Base-by-base conservation (phyloP, 2,329 filamentous ascomycete species). In the Pseudogymnoascus pannorum region DNA sequence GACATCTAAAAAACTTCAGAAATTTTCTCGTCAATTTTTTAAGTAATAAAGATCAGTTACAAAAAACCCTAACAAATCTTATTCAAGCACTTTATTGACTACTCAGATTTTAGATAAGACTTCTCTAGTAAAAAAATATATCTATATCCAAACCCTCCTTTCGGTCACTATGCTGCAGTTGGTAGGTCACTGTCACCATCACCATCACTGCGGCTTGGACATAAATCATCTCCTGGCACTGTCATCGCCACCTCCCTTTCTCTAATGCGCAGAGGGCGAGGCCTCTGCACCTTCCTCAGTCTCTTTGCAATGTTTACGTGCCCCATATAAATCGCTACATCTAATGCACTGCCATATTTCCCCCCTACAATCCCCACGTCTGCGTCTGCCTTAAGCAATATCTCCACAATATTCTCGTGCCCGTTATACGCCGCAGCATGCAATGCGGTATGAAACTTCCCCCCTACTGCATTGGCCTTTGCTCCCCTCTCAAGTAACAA, bases 401-500 rank as follows among this genome's bases (percentile, higher is more conserved):
- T 48, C 14, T 48, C 22, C 22, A 48, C 42, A 48, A 48, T 48
- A 48, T 48, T 11, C 14, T 29, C 42, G 2, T 48, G 4, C 22
- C 58, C 58, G 9, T 16, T 2, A 14, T 7, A 5, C 7, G 33
- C 35, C 24, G 58, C 58, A 51, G 6, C 58, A 26, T 59, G 35
- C 16, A 59, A 59, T 22, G 58, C 35, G 14, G 35, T 59, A 40
- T 42, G 14, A 51, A n/a, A 59, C 14, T 16, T 3, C 2, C 40
- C 35, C 5, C 58, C 58, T 2, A 42, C 16, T 1, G 35, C 20
- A 35, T 59, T 59, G 40, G 58, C 29, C 4, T 51, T 54, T 22
- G 67, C 67, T 2, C 67, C 66, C 42, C 65, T 22, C 20, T 63
- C 12, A n/a, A 65, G 24, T 57, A 69, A 48, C 2, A 69, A 58